Percentiles rank a stretch among this genome's conserved stretches.
phyloP scores from a whole-genome alignment of 495 filamentous ascomycete genomes.

The Umbilicaria muhlenbergii region DNA sequence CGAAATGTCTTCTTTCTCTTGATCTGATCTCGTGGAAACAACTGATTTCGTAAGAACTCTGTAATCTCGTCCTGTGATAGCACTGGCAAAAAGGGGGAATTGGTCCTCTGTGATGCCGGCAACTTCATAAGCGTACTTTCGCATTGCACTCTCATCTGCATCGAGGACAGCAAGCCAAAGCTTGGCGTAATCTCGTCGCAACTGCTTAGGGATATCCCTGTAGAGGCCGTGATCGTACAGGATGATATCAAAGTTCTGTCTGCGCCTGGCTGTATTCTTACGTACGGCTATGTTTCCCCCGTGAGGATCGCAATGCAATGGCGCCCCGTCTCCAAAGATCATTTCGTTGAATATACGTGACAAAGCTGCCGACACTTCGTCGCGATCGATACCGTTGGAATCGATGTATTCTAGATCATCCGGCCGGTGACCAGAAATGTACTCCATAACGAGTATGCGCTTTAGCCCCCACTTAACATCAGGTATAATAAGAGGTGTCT shows the following conservation, averaged over 20 bases:
- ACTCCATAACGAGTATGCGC: slow-evolving; percentile 92
- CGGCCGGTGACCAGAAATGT: slow-evolving; percentile 68
- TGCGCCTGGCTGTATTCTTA: slow-evolving; percentile 39
- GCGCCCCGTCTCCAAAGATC: slow-evolving; percentile 86
- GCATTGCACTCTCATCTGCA: slow-evolving; percentile 67
- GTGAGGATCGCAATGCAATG: slow-evolving; percentile 94
- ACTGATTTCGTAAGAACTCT: slow-evolving; percentile 48
- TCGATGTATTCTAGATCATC: slow-evolving; percentile 86
- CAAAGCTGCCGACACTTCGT: slow-evolving; percentile 88
- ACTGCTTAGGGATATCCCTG: slow-evolving; percentile 65
- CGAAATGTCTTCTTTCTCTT: slow-evolving; percentile 71
- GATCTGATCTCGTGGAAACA: slow-evolving; percentile 38
- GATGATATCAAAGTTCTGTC: slow-evolving; percentile 82
- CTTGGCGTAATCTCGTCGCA: slow-evolving; percentile 84
- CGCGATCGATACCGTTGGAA: slow-evolving; percentile 71
- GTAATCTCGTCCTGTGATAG: slow-evolving; percentile 92
- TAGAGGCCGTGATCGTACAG: slow-evolving; percentile 90
- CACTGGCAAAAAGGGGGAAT: slow-evolving; percentile 89
- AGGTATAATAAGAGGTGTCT: slow-evolving; percentile 72
- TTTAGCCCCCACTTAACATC: slow-evolving; percentile 80
- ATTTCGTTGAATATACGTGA: slow-evolving; percentile 97
- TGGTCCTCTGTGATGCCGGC: slow-evolving; percentile 82
- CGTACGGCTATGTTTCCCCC: slow-evolving; percentile 94
- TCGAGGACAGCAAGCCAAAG: slow-evolving; percentile 95
- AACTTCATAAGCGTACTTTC: slow-evolving; percentile 73